These are phyloP conservation scores for Neurospora sp. DNA, from an alignment of 495 filamentous ascomycete species.

Conservation along the genomic window DNA sequence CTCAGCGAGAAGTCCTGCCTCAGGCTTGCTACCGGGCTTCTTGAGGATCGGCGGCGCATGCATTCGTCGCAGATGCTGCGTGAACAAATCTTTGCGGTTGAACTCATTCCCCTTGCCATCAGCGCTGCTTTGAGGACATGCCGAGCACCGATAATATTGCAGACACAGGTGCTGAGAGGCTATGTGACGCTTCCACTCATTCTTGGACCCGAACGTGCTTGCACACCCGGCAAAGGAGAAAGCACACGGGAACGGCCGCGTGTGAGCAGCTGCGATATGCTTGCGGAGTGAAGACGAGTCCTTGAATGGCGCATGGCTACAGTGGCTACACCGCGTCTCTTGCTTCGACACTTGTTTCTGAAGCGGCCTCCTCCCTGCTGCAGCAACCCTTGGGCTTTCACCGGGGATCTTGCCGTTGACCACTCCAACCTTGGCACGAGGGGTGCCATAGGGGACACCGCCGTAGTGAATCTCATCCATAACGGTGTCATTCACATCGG, in stretches of 20 bases:
- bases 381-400: constrained; percentile 19
- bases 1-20: constrained; percentile 42
- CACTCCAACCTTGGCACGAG: constrained; percentile 20
- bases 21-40: constrained; percentile 36
- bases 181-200: constrained; percentile 90
- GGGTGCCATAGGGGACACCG: constrained; percentile 32
- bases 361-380: constrained; percentile 29
- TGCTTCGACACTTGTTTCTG: constrained; percentile 42
- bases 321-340: constrained; percentile 43
- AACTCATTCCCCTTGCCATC: constrained; percentile 51
- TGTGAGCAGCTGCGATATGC: constrained; percentile 50
- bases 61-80: constrained; percentile 90
- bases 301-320: constrained; percentile 48
- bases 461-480: constrained; percentile 24
- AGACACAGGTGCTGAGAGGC: constrained; percentile 78
- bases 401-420: not conserved
- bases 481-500: constrained; percentile 29
- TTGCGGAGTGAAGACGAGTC: constrained; percentile 48
- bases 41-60: constrained; percentile 50
- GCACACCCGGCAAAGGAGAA: constrained; percentile 76
- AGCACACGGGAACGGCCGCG: constrained; percentile 71
- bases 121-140: constrained; percentile 53
- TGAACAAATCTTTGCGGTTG: constrained; percentile 94
- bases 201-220: constrained; percentile 84
- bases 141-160: constrained; percentile 72